Conservation (phyloP, 345 rosid genomes). For the Boechera retrofracta region DNA sequence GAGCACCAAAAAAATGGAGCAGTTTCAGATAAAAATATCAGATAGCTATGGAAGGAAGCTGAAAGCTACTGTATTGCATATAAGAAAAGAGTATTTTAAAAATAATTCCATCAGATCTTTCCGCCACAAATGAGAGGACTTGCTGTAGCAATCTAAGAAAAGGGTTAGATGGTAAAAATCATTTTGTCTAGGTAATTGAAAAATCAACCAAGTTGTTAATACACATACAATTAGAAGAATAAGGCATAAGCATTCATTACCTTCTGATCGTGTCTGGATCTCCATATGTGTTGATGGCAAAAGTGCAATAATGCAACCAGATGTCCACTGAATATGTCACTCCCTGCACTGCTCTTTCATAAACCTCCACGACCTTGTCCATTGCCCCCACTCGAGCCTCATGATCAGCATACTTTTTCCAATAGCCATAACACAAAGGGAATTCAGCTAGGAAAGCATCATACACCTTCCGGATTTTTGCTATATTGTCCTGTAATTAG, state of each 20-base stretch:
- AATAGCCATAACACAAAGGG: conserved; percentile 96
- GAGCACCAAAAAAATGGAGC: conserved; percentile 39
- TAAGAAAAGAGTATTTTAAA: conserved; percentile 49
- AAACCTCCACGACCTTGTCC: conserved; percentile 97
- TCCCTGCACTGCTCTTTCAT: conserved; percentile 87
- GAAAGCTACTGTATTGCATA: conserved; percentile 48
- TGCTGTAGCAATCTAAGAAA: conserved; percentile 74
- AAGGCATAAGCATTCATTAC: conserved; percentile 53
- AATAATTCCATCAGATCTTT: conserved; percentile 68
- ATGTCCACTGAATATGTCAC: conserved; percentile 99
- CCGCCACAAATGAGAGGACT: conserved; percentile 64
- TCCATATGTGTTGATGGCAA: conserved; percentile 81
- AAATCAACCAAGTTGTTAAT: conserved; percentile 43
- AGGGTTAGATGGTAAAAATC: conserved; percentile 63
- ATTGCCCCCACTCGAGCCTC: conserved; percentile 84
- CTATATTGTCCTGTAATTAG: conserved; percentile 71
- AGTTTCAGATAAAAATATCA: conserved; percentile 44
- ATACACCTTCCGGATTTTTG: conserved; percentile 82
- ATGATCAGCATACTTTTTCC: conserved; percentile 99
- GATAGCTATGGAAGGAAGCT: conserved; percentile 46
- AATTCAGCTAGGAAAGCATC: conserved; percentile 93
- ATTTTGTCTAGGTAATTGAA: conserved; percentile 47
- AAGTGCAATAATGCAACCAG: conserved; percentile 90
- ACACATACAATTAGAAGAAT: conserved; percentile 40
- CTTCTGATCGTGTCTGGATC: conserved; percentile 96